A percentile compares a stretch with the other conserved stretches of the same genome.
These are phyloP conservation scores for Leccinum variabile DNA, from an alignment of 1,284 basidiomycete genomes.

Conservation along the genomic window DNA sequence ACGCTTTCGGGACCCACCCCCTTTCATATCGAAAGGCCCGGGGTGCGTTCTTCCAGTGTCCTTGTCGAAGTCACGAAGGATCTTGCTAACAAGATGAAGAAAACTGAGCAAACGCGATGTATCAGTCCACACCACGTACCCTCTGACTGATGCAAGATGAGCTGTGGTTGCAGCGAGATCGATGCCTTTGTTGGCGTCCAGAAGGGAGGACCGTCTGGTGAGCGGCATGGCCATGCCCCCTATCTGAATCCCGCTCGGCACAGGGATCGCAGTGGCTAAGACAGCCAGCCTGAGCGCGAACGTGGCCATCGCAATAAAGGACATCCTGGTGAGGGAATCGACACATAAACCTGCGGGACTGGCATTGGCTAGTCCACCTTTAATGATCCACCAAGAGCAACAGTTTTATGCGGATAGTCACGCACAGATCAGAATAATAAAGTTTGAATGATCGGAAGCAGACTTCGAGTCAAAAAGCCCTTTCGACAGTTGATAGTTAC, in stretches of 20 bases:
- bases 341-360: background rate
- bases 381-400: background rate
- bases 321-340: background rate
- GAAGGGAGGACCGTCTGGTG: background rate
- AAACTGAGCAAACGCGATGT: background rate
- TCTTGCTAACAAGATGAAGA: background rate
- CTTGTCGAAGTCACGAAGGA: background rate
- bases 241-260: background rate
- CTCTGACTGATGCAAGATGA: background rate
- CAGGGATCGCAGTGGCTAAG: background rate
- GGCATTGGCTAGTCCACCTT: background rate
- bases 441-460: background rate
- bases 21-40: background rate
- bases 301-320: background rate
- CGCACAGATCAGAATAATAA: background rate
- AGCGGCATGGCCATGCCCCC: background rate
- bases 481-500: background rate
- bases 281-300: background rate
- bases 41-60: background rate
- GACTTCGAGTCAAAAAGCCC: background rate
- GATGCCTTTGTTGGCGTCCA: background rate
- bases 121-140: background rate
- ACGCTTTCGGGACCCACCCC: background rate
- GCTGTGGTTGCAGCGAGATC: background rate
- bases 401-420: background rate